Percentiles rank a stretch among this genome's conserved stretches.
These are phyloP conservation scores for Volutella citrinella DNA, from an alignment of 2,329 filamentous ascomycete species.

Conservation along the genomic window DNA sequence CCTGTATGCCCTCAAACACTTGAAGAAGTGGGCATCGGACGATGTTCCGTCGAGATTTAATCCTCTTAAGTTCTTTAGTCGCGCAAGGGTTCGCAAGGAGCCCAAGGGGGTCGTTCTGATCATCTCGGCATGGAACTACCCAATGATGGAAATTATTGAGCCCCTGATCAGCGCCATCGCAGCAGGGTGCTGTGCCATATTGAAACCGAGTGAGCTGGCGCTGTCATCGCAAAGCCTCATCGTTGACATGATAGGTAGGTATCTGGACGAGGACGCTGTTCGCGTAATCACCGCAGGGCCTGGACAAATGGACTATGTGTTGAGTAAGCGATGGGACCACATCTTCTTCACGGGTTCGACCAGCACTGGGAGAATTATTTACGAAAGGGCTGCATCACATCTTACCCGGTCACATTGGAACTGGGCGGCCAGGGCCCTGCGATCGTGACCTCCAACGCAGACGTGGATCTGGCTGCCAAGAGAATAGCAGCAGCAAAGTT, in stretches of 20 bases:
- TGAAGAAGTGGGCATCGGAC: conserved; percentile 39
- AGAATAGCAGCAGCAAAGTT: conserved; percentile 42
- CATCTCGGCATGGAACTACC: conserved; percentile 21
- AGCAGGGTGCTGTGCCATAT: too few species aligned
- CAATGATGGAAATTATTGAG: not conserved
- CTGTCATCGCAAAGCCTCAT: too few species aligned
- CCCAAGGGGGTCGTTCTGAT: conserved; percentile 42
- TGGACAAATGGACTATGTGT: conserved; percentile 33
- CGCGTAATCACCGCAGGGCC: conserved; percentile 34
- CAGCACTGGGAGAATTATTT: conserved; percentile 35
- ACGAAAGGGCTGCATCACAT: conserved; percentile 39
- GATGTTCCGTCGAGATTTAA: conserved; percentile 25
- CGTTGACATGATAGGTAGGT: too few species aligned
- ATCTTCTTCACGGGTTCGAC: conserved; percentile 45
- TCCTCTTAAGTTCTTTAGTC: conserved; percentile 28
- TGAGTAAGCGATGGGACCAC: conserved; percentile 38
- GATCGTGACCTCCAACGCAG: conserved; percentile 38
- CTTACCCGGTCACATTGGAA: conserved; percentile 43
- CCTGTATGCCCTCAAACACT: conserved; percentile 32
- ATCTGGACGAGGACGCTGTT: conserved; percentile 38
- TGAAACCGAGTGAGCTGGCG: too few species aligned
- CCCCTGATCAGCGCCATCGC: too few species aligned
- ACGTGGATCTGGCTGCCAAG: conserved; percentile 41
- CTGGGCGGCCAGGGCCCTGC: conserved; percentile 44
- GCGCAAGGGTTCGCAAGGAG: conserved; percentile 37